A percentile compares a stretch with the other conserved stretches of the same genome.
Conservation (phyloP, 805 yeast species). For the Yamadazyma phyllophila region DNA sequence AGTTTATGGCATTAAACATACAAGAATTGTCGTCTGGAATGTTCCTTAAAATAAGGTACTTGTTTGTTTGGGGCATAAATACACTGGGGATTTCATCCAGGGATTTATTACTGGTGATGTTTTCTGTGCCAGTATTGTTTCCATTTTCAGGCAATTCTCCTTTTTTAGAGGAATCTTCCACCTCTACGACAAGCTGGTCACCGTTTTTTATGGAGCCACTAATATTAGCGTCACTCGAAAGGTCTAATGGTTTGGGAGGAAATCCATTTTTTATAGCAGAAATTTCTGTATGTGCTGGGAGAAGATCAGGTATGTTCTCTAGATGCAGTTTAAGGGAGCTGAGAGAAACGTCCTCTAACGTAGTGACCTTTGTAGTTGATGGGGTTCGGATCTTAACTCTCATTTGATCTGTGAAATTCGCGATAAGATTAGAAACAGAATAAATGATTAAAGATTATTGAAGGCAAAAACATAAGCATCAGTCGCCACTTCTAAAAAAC, state of each 20-base stretch:
- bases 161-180: slow-evolving; percentile 4
- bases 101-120: neutral
- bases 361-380: slow-evolving; percentile 11
- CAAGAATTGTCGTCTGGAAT: slow-evolving; percentile 81
- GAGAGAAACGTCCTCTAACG: slow-evolving; percentile 32
- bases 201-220: slow-evolving; percentile 53
- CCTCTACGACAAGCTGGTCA: slow-evolving; percentile 51
- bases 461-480: neutral
- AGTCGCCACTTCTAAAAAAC: too few species aligned
- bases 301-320: slow-evolving; percentile 1
- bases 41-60: slow-evolving; percentile 48
- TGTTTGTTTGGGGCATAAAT: slow-evolving; percentile 19
- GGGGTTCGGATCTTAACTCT: slow-evolving; percentile 14
- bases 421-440: neutral
- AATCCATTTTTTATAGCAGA: slow-evolving; percentile 49
- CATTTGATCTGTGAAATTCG: slow-evolving; percentile 9
- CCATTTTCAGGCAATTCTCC: neutral
- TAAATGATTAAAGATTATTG: neutral
- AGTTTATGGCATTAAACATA: slow-evolving; percentile 63
- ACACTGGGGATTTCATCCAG: slow-evolving; percentile 26
- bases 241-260: slow-evolving; percentile 53
- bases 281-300: slow-evolving; percentile 9
- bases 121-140: neutral
- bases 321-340: slow-evolving; percentile 26
- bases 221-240: slow-evolving; percentile 22